Evolutionary conservation across 164 flowering plant species (phyloP).

Genomic region (Umbilicus rupestris): DNA sequence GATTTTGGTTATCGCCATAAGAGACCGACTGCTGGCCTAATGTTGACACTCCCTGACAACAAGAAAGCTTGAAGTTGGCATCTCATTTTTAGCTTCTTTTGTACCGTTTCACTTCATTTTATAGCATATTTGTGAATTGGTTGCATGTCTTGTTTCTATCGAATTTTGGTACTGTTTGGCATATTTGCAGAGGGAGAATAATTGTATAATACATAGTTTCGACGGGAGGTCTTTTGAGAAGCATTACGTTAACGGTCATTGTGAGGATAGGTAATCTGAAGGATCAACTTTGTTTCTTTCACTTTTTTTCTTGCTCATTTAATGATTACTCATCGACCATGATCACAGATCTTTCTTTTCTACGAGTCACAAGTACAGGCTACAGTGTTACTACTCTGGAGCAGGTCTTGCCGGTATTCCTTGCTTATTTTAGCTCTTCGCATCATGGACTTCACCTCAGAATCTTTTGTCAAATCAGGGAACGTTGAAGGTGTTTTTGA

Average conservation of each 20-base stretch:
- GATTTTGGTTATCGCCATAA: not conserved
- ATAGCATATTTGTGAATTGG: not conserved
- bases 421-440: constrained; percentile 1
- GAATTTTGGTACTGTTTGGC: too few species aligned
- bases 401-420: constrained; percentile 31
- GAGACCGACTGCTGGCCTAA: not conserved
- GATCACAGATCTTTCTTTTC: constrained; percentile 47
- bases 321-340: not conserved
- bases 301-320: not conserved
- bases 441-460: not conserved
- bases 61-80: not conserved
- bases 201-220: constrained; percentile 51
- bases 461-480: constrained; percentile 26
- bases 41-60: not conserved
- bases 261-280: constrained; percentile 31
- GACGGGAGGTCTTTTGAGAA: constrained; percentile 52
- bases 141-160: not conserved
- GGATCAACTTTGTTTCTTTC: not conserved
- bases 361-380: constrained; percentile 56
- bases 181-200: constrained; percentile 47
- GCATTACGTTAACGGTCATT: constrained; percentile 39
- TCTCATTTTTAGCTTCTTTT: not conserved
- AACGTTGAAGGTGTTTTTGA: constrained; percentile 31
- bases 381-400: constrained; percentile 62
- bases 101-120: too few species aligned